Evolutionary conservation across 306 rosid genomes (phyloP), one percentile per base, ranked within the genome.

Genomic region (Amphicarpaea edgeworthii): DNA sequence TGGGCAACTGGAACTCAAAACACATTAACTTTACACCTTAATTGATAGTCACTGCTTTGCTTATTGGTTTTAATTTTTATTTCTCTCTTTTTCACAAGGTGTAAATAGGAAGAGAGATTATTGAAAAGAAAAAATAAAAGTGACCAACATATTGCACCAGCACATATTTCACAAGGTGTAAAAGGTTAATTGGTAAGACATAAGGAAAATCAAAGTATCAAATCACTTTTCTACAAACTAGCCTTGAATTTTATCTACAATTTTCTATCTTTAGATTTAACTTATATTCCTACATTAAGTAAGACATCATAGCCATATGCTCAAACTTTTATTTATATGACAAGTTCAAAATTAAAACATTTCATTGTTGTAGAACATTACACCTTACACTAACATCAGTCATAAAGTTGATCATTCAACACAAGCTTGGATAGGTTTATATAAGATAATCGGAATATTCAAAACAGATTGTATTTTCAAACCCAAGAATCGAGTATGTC

Each of bases 401-500:
- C 21, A 64, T 41, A 24, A 24, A 19, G 71, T 37, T 82, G 15
- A 70, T 28, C 38, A 62, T 43, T 64, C 17, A 64, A 53, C 34
- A 50, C 41, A 77, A 72, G 38, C 16, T 32, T 42, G 20, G 5
- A 40, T 23, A 6, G 47, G 49, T 54, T 50, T 20, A 42, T 15
- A 43, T n/a, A 40, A 58, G 23, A 45, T 23, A 24, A 28, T 53
- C 38, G 28, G 26, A 55, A 41, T 46, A 42, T 67, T 43, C 37
- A 42, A 15, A 41, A 6, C 42, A 21, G 8, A 12, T 26, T 77
- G 53, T 26, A 77, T 17, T 77, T 66, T 59, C 81, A 68, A 16
- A 67, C 49, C 47, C 16, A 75, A 21, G 38, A 47, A 53, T 17
- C 2, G 12, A 70, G 55, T 26, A 41, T 24, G n/a, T 3, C 54